Conservation (phyloP, 179 eudicot genomes). For the Silene coronaria region DNA sequence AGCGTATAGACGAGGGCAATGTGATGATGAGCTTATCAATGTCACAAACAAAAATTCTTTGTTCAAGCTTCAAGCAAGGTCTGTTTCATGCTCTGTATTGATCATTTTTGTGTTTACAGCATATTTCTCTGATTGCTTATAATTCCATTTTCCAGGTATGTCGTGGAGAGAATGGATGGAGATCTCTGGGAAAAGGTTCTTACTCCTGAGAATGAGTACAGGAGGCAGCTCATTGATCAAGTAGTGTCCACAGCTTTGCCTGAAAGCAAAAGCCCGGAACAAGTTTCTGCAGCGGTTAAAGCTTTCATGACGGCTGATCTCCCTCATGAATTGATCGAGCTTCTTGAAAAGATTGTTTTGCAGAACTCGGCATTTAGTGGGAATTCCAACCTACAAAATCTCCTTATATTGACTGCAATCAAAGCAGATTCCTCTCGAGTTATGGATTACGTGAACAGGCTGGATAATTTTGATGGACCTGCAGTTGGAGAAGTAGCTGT, state of each 20-base stretch:
- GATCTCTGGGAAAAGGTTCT: conserved; percentile 88
- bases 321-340: conserved; percentile 84
- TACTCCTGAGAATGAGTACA: conserved; percentile 73
- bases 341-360: conserved; percentile 84
- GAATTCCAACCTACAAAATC: conserved; percentile 56
- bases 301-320: conserved; percentile 96
- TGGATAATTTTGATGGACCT: conserved; percentile 39
- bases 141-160: conserved; percentile 41
- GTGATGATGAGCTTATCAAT: conserved; percentile 88
- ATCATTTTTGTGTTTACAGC: conserved; percentile 2
- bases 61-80: conserved; percentile 89
- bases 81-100: conserved; percentile 15
- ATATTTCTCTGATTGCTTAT: conserved; percentile 11
- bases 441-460: conserved; percentile 84
- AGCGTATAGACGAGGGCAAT: conserved; percentile 87
- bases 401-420: conserved; percentile 83
- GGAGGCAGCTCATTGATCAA: conserved; percentile 84
- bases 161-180: conserved; percentile 88
- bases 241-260: conserved; percentile 90
- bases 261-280: conserved; percentile 93
- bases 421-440: conserved; percentile 88
- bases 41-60: conserved; percentile 90
- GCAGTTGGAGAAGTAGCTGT: not conserved
- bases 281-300: conserved; percentile 92
- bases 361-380: conserved; percentile 60